Conservation (phyloP, 352 stramenopile species). For the Globisporangium uncinulatum region DNA sequence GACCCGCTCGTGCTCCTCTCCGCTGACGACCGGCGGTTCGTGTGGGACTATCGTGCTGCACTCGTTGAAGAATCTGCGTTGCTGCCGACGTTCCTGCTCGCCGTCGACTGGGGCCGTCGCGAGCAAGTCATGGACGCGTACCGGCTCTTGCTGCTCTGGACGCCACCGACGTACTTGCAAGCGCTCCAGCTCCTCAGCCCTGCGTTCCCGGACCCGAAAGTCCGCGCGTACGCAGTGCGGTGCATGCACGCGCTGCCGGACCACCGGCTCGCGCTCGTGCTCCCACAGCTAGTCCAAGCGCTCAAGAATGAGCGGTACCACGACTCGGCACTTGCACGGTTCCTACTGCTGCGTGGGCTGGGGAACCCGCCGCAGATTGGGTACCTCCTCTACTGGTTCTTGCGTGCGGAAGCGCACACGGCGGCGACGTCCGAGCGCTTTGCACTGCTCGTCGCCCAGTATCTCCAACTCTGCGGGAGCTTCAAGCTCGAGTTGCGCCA, state of each 20-base stretch:
- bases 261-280: slow-evolving; percentile 81
- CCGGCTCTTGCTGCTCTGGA: slow-evolving; percentile 69
- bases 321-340: slow-evolving; percentile 71
- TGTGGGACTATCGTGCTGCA: slow-evolving; percentile 60
- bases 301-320: slow-evolving; percentile 85
- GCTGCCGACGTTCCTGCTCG: slow-evolving; percentile 80
- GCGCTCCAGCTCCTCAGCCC: slow-evolving; percentile 85
- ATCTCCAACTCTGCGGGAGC: slow-evolving; percentile 84
- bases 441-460: slow-evolving; percentile 63
- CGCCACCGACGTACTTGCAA: slow-evolving; percentile 70
- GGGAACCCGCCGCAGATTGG: slow-evolving; percentile 74
- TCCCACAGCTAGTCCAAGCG: slow-evolving; percentile 83
- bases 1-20: slow-evolving; percentile 67
- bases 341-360: slow-evolving; percentile 68
- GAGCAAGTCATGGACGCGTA: slow-evolving; percentile 81
- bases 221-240: slow-evolving; percentile 89
- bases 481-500: slow-evolving; percentile 88
- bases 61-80: slow-evolving; percentile 69
- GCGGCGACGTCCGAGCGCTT: slow-evolving; percentile 62
- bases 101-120: slow-evolving; percentile 78
- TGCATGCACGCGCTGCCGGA: slow-evolving; percentile 85
- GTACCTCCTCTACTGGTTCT: slow-evolving; percentile 81
- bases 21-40: slow-evolving; percentile 48
- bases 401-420: slow-evolving; percentile 65
- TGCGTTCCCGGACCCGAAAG: slow-evolving; percentile 87